A percentile compares a stretch with the other conserved stretches of the same genome.
phyloP scores from a whole-genome alignment of 768 basidiomycete species.

The Amanita phalloides region DNA sequence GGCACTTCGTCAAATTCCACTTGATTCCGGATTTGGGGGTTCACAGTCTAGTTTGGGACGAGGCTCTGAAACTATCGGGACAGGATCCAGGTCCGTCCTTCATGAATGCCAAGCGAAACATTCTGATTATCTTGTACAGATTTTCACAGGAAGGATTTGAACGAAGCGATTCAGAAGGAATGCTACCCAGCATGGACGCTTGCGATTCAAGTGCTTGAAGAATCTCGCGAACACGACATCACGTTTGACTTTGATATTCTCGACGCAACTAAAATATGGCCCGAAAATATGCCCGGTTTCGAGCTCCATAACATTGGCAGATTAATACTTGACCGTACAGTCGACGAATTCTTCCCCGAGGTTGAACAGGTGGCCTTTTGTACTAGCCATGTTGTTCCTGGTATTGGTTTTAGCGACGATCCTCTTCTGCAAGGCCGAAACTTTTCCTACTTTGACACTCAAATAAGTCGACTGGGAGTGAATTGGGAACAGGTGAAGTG shows the following conservation, averaged over 20 bases:
- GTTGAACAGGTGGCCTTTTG: slow-evolving; percentile 88
- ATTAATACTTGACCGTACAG: slow-evolving; percentile 49
- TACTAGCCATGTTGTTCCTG: slow-evolving; percentile 59
- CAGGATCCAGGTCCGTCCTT: slow-evolving; percentile 61
- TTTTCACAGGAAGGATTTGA: slow-evolving; percentile 80
- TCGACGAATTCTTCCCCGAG: slow-evolving; percentile 78
- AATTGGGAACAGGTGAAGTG: slow-evolving; percentile 62
- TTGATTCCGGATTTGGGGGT: slow-evolving; percentile 75
- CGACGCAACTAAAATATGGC: slow-evolving; percentile 82
- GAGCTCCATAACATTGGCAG: slow-evolving; percentile 62
- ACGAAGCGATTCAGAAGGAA: slow-evolving; percentile 70
- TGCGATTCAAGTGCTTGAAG: slow-evolving; percentile 61
- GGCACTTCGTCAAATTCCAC: slow-evolving; percentile 84
- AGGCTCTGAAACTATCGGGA: slow-evolving; percentile 71
- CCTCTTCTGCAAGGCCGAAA: slow-evolving; percentile 78
- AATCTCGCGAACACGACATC: slow-evolving; percentile 55
- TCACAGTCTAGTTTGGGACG: slow-evolving; percentile 82
- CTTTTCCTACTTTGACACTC: slow-evolving; percentile 84
- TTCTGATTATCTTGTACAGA: slow-evolving; percentile 25
- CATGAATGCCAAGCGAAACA: not conserved
- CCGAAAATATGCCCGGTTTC: slow-evolving; percentile 54
- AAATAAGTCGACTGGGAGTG: slow-evolving; percentile 66
- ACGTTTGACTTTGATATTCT: slow-evolving; percentile 78
- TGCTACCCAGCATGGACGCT: slow-evolving; percentile 71
- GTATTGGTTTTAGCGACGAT: slow-evolving; percentile 66